Evolutionary conservation across 257 asterid genomes (phyloP).

Genomic region (Plantago ovata): DNA sequence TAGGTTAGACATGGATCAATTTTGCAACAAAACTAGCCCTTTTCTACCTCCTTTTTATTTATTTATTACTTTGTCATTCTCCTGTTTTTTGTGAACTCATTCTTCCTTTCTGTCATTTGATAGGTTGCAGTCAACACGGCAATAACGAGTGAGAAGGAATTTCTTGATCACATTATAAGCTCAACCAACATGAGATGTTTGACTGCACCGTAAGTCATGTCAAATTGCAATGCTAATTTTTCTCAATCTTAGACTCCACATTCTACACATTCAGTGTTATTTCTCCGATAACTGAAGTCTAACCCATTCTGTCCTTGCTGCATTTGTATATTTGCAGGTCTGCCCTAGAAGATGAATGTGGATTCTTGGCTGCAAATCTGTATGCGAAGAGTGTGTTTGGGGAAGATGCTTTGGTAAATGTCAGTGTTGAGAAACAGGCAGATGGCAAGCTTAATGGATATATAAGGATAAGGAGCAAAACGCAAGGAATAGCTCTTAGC

Average conservation of each 20-base stretch:
- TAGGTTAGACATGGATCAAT: too few species aligned
- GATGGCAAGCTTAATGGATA: slow-evolving; percentile 92
- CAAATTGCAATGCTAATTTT: not conserved
- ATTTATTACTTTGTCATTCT: not conserved
- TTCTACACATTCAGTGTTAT: not conserved
- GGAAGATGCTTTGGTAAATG: slow-evolving; percentile 95
- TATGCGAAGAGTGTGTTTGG: slow-evolving; percentile 99
- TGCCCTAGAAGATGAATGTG: slow-evolving; percentile 96
- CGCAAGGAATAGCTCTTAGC: slow-evolving; percentile 99
- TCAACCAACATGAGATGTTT: slow-evolving; percentile 99
- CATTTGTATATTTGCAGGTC: slow-evolving; percentile 48
- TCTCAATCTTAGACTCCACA: not conserved
- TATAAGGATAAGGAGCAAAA: slow-evolving; percentile 97
- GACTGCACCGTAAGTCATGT: slow-evolving; percentile 70
- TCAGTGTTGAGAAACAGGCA: slow-evolving; percentile 87
- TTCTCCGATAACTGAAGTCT: not conserved
- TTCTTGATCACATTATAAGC: slow-evolving; percentile 84
- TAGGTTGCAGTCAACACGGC: slow-evolving; percentile 98
- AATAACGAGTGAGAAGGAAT: slow-evolving; percentile 83
- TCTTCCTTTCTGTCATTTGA: slow-evolving; percentile 8
- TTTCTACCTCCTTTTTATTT: not conserved
- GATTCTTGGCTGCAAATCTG: slow-evolving; percentile 92
- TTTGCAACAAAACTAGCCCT: too few species aligned
- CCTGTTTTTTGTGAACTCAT: not conserved
- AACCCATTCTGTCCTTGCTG: not conserved